These are phyloP conservation scores for Psilocybe cyanescens DNA, from an alignment of 768 basidiomycete species.

Conservation along the genomic window DNA sequence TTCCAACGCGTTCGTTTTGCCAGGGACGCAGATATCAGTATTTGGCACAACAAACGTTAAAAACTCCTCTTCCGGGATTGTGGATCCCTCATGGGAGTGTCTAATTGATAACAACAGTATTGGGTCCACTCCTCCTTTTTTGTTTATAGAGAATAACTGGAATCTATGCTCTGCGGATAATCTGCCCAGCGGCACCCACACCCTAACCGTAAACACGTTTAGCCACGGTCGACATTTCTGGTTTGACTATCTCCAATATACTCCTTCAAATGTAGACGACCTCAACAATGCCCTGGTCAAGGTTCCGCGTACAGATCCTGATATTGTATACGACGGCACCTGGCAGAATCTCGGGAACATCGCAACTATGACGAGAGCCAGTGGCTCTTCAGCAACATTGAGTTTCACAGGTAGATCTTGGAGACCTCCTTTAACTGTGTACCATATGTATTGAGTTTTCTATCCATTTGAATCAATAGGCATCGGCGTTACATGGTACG, in stretches of 20 bases:
- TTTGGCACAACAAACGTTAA: constrained; percentile 24
- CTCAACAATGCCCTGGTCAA: constrained; percentile 15
- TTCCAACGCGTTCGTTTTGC: neutral
- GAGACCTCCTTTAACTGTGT: neutral
- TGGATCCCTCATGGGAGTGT: constrained; percentile 36
- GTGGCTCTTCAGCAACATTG: constrained; percentile 17
- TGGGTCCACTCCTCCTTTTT: constrained; percentile 20
- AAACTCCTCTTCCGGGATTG: constrained; percentile 15
- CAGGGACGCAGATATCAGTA: constrained; percentile 29
- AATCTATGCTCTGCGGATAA: constrained; percentile 26
- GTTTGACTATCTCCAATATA: constrained; percentile 33
- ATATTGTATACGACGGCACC: constrained; percentile 19
- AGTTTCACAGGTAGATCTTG: constrained; percentile 21
- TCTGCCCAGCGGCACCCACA: constrained; percentile 28
- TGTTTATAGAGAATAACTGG: constrained; percentile 35
- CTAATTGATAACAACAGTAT: constrained; percentile 31
- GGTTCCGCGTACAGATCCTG: constrained; percentile 19
- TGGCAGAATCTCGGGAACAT: constrained; percentile 21
- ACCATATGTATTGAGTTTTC: neutral
- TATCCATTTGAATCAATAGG: constrained; percentile 13
- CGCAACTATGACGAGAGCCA: constrained; percentile 18
- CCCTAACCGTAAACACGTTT: constrained; percentile 27
- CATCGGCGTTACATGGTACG: constrained; percentile 22
- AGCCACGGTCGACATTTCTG: constrained; percentile 30
- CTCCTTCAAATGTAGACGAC: constrained; percentile 21